Base-by-base conservation (phyloP, 129 eudicot species). In the Flaveria linearis region DNA sequence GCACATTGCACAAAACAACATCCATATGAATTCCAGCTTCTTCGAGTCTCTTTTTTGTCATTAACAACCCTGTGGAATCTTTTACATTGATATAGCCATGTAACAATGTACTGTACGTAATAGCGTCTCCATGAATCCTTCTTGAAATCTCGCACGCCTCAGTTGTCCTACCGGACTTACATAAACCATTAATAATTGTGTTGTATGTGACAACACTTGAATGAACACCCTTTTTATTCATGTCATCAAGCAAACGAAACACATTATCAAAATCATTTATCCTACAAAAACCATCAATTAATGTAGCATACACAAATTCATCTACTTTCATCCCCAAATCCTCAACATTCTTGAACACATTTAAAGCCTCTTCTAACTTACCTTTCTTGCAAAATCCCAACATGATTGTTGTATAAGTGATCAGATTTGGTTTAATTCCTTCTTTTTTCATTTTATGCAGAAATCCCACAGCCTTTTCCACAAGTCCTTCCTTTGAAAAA, bases 341-440 rank as follows among this genome's bases (percentile, higher is more conserved):
- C 75, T 87, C 66, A 15, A 87, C 84, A 85, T 82, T 20, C 83
- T 83, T 82, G 53, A 91, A 77, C 69, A 85, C 28, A 7, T 42
- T 65, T 41, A 88, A 78, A 5, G 95, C 97, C 81, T 91, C 95
- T 23, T 85, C 79, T 76, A 91, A 42, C 82, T 88, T 91, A 72
- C 92, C 90, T 84, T 85, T 88, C 82, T 83, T 87, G 84, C 97
- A 88, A 78, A 86, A 88, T 53, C 92, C 97, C 81, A 80, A 71
- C 16, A 91, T 86, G 57, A 91, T 80, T 2, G 92, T 78, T 1
- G 97, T 88, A 72, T 77, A 88, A 78, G 97, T 86, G 67, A 91
- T 85, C 60, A 87, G 72, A 85, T 83, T 85, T 22, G 95, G 92
- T 51, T 67, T 67, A 30, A 85, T 53, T 43, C 89, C 89, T 50